A percentile compares a stretch with the other conserved stretches of the same genome.
These are phyloP conservation scores for Berkeleyomyces rouxiae DNA, from an alignment of 2,329 filamentous ascomycete genomes.

Conservation along the genomic window DNA sequence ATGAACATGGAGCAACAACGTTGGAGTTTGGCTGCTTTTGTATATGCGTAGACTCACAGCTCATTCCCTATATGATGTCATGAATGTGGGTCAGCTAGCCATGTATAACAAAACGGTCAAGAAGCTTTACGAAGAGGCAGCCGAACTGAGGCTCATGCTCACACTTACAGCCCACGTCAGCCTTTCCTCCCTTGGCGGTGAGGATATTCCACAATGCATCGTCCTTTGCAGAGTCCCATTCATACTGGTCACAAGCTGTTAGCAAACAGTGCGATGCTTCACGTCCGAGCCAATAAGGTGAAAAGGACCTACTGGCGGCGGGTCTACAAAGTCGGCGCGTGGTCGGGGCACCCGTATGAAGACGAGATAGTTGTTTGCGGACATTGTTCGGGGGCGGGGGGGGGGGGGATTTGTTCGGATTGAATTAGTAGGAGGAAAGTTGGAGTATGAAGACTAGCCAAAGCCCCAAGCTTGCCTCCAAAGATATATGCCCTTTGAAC, in stretches of 20 bases:
- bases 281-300: neutral
- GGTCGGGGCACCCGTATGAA: constrained; percentile 82
- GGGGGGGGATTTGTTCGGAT: neutral
- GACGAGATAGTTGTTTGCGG: constrained; percentile 41
- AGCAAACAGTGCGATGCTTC: neutral
- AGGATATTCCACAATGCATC: constrained; percentile 80
- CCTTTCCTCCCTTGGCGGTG: constrained; percentile 62
- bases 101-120: neutral
- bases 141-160: neutral
- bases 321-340: constrained; percentile 76
- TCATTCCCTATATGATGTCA: constrained; percentile 44
- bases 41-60: constrained; percentile 37
- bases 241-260: neutral
- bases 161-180: constrained; percentile 60
- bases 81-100: constrained; percentile 15
- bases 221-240: constrained; percentile 80
- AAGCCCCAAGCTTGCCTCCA: neutral
- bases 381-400: neutral
- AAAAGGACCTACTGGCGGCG: constrained; percentile 49
- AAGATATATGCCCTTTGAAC: too few species aligned
- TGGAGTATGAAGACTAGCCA: neutral
- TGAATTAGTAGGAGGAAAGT: neutral
- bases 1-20: neutral
- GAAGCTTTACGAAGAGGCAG: neutral
- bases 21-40: neutral